These are phyloP conservation scores for Jacaranda mimosifolia DNA, from an alignment of 257 asterid genomes.

Conservation along the genomic window DNA sequence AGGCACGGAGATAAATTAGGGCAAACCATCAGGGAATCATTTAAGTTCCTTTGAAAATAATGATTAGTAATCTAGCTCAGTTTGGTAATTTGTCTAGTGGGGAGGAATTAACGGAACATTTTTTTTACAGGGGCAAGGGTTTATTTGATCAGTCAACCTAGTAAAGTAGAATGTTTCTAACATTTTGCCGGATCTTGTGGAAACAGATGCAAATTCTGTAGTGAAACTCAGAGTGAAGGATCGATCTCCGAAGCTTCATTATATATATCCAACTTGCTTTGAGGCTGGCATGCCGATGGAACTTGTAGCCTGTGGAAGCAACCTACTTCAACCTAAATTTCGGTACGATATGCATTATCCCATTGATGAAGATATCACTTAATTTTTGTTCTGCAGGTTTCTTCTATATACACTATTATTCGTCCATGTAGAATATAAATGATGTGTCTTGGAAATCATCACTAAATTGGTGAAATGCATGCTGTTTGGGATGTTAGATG, in stretches of 20 bases:
- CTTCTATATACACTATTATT: not conserved
- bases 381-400: not conserved
- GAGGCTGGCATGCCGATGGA: conserved; percentile 82
- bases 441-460: too few species aligned
- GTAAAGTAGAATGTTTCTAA: conserved; percentile 14
- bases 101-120: too few species aligned
- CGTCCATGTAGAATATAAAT: too few species aligned
- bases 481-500: too few species aligned
- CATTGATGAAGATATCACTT: not conserved
- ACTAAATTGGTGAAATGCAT: too few species aligned
- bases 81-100: too few species aligned
- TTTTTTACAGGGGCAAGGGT: too few species aligned
- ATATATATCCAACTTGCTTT: conserved; percentile 64
- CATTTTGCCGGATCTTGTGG: conserved; percentile 29
- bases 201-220: conserved; percentile 60
- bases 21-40: too few species aligned
- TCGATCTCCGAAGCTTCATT: conserved; percentile 65
- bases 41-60: too few species aligned
- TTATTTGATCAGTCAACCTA: too few species aligned
- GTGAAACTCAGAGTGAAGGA: conserved; percentile 56
- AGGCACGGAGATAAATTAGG: too few species aligned
- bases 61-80: too few species aligned
- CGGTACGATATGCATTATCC: conserved; percentile 47
- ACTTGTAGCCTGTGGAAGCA: conserved; percentile 70
- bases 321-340: conserved; percentile 66